Evolutionary conservation across 2,329 filamentous ascomycete species (phyloP).

Genomic region (Trematosphaeria pertusa): DNA sequence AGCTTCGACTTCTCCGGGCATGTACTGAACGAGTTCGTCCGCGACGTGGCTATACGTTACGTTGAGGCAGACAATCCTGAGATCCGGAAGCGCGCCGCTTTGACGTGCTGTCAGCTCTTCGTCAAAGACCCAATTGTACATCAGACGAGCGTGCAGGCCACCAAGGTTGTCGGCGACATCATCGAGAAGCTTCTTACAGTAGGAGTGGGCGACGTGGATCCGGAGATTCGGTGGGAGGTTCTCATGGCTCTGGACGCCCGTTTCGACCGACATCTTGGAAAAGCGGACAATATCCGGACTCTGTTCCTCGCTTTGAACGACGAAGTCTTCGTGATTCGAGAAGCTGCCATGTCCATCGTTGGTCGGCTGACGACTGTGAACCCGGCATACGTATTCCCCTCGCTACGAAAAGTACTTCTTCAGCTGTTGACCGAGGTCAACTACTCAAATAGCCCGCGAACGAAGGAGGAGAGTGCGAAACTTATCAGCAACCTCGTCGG

Average conservation of each 20-base stretch:
- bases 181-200: slow-evolving; percentile 96
- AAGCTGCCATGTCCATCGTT: slow-evolving; percentile 95
- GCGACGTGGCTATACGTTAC: slow-evolving; percentile 97
- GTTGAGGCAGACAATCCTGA: slow-evolving; percentile 95
- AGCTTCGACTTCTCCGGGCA: slow-evolving; percentile 93
- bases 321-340: slow-evolving; percentile 88
- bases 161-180: slow-evolving; percentile 96
- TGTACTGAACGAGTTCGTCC: slow-evolving; percentile 96
- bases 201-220: slow-evolving; percentile 87
- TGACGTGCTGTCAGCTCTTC: slow-evolving; percentile 98
- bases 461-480: slow-evolving; percentile 96
- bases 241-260: slow-evolving; percentile 87
- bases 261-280: slow-evolving; percentile 95
- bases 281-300: slow-evolving; percentile 95
- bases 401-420: slow-evolving; percentile 90
- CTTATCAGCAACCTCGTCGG: slow-evolving; percentile 91
- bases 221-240: slow-evolving; percentile 87
- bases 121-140: slow-evolving; percentile 97
- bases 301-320: slow-evolving; percentile 96
- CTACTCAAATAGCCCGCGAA: slow-evolving; percentile 90
- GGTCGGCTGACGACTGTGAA: slow-evolving; percentile 90
- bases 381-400: slow-evolving; percentile 96
- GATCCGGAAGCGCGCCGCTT: slow-evolving; percentile 89
- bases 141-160: slow-evolving; percentile 94
- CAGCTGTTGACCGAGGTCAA: slow-evolving; percentile 96